Evolutionary conservation across 176 grass and related monocot genomes (phyloP).

Genomic region (Elymus sibiricus): DNA sequence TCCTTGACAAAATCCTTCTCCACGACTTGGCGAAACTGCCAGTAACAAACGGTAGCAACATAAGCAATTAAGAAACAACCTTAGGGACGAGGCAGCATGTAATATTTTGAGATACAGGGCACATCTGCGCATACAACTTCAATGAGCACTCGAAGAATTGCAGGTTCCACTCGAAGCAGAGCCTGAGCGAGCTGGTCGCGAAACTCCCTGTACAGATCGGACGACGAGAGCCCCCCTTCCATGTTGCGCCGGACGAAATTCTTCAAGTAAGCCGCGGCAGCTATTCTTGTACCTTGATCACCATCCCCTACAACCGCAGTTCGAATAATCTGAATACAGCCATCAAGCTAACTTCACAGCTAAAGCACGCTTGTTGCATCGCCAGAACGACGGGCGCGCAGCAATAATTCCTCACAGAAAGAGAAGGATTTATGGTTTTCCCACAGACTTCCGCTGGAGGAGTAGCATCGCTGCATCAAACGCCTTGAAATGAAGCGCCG

Average conservation of each 20-base stretch:
- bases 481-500: neutral
- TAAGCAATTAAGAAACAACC: neutral
- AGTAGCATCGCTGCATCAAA: neutral
- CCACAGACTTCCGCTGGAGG: neutral
- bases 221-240: slow-evolving; percentile 24
- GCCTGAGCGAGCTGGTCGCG: slow-evolving; percentile 50
- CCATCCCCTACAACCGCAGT: slow-evolving; percentile 36
- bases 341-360: neutral
- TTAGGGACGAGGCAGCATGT: neutral
- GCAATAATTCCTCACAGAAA: neutral
- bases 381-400: neutral
- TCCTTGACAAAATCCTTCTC: slow-evolving; percentile 79
- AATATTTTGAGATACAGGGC: neutral
- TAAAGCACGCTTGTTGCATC: neutral
- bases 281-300: slow-evolving; percentile 68
- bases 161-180: slow-evolving; percentile 56
- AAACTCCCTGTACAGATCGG: slow-evolving; percentile 49
- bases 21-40: slow-evolving; percentile 57
- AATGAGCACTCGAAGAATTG: slow-evolving; percentile 67
- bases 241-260: slow-evolving; percentile 45
- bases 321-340: neutral
- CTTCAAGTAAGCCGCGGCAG: slow-evolving; percentile 74
- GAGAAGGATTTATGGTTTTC: neutral
- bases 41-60: slow-evolving; percentile 11
- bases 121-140: slow-evolving; percentile 57